Base-by-base conservation (phyloP, 2,329 filamentous ascomycete genomes). In the Venturia aucupariae region DNA sequence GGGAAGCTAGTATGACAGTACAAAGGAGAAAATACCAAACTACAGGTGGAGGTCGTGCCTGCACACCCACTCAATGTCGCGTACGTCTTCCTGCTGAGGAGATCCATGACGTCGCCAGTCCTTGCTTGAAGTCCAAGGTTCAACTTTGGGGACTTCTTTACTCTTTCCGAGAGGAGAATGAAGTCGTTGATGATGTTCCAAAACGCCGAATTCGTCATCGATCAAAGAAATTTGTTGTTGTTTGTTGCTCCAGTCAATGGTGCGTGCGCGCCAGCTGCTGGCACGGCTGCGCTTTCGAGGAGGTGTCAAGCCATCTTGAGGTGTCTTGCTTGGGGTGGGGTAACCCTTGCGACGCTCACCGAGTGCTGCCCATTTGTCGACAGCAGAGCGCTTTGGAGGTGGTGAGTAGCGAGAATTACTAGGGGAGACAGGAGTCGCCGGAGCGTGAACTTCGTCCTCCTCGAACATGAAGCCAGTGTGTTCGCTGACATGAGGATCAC, bases 301-400 rank as follows among this genome's bases (percentile, higher is more conserved):
- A 55, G 70, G 67, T 51, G 60, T 46, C 44, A 24, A 61, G 55
- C 60, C 55, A 69, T 67, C 66, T 68, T 75, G 32, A 74, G 73
- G 70, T 79, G 79, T 79, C 70, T 69, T 83, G 78, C 66, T 81
- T 78, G 59, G 78, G 75, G 59, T 66, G 83, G 82, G 72, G 82
- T 84, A 65, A 85, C 70, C 90, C 66, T 92, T 87, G 64, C 93
- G 85, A 71, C 89, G 88, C 73, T 96, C 89, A 67, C 93, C 93
- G 60, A 97, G 81, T 15, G 86, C 90, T 30, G 89, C 86, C 93
- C 93, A 97, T 75, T 96, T 96, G 76, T 97, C 93, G 62, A 90
- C 74, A 69, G 77, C 30, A 30, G 76, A 79, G 64, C 84, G 84
- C 78, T 90, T 90, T 27, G 85, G 78, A 35, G 86, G 82, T 54